Base-by-base conservation (phyloP, 768 basidiomycete genomes). In the Leccinum aurantiacum region DNA sequence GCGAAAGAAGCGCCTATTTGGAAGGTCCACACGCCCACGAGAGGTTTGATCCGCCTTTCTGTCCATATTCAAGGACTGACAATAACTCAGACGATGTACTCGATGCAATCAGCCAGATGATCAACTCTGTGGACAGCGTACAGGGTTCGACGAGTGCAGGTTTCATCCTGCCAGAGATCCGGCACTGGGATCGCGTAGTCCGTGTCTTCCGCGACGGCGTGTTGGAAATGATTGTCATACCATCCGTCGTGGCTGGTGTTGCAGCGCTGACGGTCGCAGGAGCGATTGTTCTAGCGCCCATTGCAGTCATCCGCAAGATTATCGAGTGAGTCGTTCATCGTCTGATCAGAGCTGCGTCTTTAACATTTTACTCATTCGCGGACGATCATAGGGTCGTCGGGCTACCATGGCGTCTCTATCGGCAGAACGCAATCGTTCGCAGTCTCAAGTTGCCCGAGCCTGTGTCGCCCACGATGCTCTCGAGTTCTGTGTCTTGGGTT, bases 91-190 rank as follows among this genome's bases (percentile, higher is more conserved):
- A 63, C 4, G 62, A 63, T 4, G 62, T 63, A 6, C 22, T 60
- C 37, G 59, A 60, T 15, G 59, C 25, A 17, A 54, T 60, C 19
- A 37, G 15, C 38, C 59, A 63, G 29, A 44, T 57, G 59, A 53
- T 63, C 47, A 54, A 46, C 4, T 63, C 62, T 2, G 62, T 63
- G 13, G 59, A 63, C 15, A 63, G 62, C 15, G 62, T 58, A 2
- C 13, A 55, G 37, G 59, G 60, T 11, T 61, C 60, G 22, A 54
- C 62, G 31, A 61, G 60, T 5, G 25, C 49, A 15, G 41, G 41
- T 27, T 63, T 63, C 24, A 37, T 61, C 35, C 44, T 61, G 4
- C 62, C 60, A 3, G 52, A 54, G 3, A 55, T 61, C 17, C 38
- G n/a, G 27, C 62, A 63, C 49, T 61, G 62, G 62, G 19, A 57